These are phyloP conservation scores for Fimicolochytrium jonesii DNA, from an alignment of 192 early-diverging fungal species.

Conservation along the genomic window DNA sequence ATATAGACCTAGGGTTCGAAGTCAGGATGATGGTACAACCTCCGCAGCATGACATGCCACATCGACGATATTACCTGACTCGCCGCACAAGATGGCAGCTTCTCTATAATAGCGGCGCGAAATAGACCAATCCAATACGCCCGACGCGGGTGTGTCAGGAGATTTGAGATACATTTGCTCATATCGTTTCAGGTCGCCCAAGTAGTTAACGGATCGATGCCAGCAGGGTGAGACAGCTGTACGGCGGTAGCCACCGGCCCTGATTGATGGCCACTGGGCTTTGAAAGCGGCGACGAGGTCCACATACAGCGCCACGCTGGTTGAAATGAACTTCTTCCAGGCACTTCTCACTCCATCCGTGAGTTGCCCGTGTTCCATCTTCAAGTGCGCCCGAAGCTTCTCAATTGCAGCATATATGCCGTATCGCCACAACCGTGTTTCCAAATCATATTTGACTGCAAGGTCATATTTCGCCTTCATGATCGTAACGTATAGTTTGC, in stretches of 20 bases:
- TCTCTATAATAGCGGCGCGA: constrained; percentile 22
- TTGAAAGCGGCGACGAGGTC: not conserved
- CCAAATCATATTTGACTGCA: constrained; percentile 31
- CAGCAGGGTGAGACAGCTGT: constrained; percentile 17
- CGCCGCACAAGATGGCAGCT: constrained; percentile 26
- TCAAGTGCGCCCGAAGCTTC: not conserved
- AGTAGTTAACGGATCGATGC: constrained; percentile 23
- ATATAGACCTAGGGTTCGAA: constrained; percentile 37
- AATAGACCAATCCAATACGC: constrained; percentile 21
- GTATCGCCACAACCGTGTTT: constrained; percentile 32
- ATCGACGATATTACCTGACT: constrained; percentile 24
- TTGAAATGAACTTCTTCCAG: constrained; percentile 25
- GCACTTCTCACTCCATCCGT: not conserved
- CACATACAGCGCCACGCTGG: constrained; percentile 16
- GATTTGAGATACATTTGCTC: constrained; percentile 14
- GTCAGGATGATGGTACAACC: not conserved
- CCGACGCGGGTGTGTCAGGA: too few species aligned
- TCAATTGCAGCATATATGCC: constrained; percentile 21
- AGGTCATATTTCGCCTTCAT: constrained; percentile 9
- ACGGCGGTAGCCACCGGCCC: not conserved
- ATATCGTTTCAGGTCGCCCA: constrained; percentile 39
- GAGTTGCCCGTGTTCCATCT: not conserved
- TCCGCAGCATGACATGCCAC: not conserved
- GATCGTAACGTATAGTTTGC: constrained; percentile 8
- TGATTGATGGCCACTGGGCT: not conserved